A percentile compares a stretch with the other conserved stretches of the same genome.
Evolutionary conservation across 805 yeast genomes (phyloP).

Genomic region (Ogataea methylovora): DNA sequence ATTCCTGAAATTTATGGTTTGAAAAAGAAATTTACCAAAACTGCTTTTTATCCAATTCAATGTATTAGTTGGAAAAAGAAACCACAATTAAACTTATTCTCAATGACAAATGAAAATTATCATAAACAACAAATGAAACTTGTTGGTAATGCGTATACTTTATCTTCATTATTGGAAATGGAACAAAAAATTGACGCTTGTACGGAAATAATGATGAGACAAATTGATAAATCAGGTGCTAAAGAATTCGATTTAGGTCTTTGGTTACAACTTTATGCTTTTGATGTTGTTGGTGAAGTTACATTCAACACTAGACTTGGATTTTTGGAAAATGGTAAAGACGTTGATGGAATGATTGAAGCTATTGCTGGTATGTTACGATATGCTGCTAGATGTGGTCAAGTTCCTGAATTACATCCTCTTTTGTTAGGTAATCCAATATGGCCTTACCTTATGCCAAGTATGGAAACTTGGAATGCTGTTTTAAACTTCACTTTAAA

Average conservation of each 20-base stretch:
- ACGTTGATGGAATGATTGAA: conserved; percentile 9
- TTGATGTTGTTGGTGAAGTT: conserved; percentile 12
- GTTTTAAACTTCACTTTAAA: conserved; percentile 8
- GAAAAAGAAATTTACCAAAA: conserved; percentile 6
- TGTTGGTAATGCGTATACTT: conserved; percentile 8
- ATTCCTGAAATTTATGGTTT: conserved; percentile 10
- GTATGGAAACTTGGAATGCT: conserved; percentile 12
- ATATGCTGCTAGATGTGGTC: conserved; percentile 9
- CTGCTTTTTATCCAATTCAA: conserved; percentile 9
- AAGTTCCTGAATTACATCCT: conserved; percentile 10
- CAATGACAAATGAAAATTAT: conserved; percentile 7
- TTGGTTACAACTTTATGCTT: conserved; percentile 12
- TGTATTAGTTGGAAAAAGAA: conserved; percentile 10
- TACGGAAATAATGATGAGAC: conserved; percentile 5
- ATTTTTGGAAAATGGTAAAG: conserved; percentile 8
- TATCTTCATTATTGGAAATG: conserved; percentile 11
- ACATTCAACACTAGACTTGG: conserved; percentile 10
- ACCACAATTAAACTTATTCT: conserved; percentile 9
- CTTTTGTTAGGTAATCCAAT: conserved; percentile 9
- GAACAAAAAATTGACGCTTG: conserved; percentile 11
- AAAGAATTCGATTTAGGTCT: conserved; percentile 7
- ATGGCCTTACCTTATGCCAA: conserved; percentile 8
- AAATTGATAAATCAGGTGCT: conserved; percentile 3
- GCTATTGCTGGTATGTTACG: conserved; percentile 9
- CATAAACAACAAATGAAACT: conserved; percentile 10